phyloP scores from a whole-genome alignment of 169 alveolate species.

The Miamiensis avidus region DNA sequence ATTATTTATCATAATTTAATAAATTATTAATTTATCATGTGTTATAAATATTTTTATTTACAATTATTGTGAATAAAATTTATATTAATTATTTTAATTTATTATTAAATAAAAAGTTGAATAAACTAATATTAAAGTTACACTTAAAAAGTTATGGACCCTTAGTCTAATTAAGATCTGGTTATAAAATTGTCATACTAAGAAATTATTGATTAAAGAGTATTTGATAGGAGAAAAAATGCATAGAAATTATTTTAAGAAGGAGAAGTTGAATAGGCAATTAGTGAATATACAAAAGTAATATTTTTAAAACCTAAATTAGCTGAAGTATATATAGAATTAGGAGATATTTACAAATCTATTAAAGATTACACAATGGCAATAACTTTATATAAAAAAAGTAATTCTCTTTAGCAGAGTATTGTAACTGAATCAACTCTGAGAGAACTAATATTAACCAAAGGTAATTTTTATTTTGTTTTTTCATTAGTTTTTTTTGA shows the following conservation, averaged over 20 bases:
- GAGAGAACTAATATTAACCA: neutral
- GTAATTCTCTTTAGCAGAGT: neutral
- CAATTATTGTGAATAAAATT: too few species aligned
- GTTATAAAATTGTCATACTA: neutral
- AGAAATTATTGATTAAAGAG: conserved; percentile 13
- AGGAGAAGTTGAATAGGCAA: conserved; percentile 1
- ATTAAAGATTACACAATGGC: conserved; percentile 20
- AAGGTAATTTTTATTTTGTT: neutral
- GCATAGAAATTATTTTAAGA: neutral
- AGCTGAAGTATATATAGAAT: conserved; percentile 5
- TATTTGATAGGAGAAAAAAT: neutral
- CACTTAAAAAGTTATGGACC: too few species aligned
- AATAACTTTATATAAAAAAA: conserved; percentile 10
- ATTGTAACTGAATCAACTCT: conserved; percentile 1
- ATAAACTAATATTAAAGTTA: too few species aligned
- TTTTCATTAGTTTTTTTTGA: neutral
- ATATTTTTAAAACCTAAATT: conserved; percentile 18
- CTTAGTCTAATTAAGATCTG: too few species aligned
- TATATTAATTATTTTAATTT: too few species aligned
- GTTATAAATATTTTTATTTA: too few species aligned
- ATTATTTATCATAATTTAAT: too few species aligned
- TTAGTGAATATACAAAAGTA: neutral
- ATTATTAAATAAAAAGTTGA: too few species aligned
- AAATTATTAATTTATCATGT: too few species aligned
- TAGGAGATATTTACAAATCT: conserved; percentile 6